phyloP scores from a whole-genome alignment of 2,329 filamentous ascomycete species.

The Hypoxylon sp. region DNA sequence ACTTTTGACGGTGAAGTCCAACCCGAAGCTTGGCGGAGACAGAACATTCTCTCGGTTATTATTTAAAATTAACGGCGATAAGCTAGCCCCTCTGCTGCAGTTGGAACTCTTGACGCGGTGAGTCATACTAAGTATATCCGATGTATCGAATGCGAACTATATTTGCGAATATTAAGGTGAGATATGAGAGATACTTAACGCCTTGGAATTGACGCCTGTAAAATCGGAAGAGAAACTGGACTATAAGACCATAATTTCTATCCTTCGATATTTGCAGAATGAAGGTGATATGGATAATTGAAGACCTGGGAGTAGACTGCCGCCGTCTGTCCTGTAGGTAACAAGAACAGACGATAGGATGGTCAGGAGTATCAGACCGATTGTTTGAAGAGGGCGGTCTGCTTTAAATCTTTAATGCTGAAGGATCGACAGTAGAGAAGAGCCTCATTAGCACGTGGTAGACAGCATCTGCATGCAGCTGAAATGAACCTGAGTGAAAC shows the following conservation, averaged over 20 bases:
- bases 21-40: background rate
- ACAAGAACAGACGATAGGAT: background rate
- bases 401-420: constrained; percentile 7
- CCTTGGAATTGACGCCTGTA: constrained; percentile 4
- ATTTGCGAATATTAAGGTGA: background rate
- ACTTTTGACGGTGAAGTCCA: constrained; percentile 19
- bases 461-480: constrained; percentile 28
- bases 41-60: constrained; percentile 4
- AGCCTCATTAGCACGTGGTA: constrained; percentile 35
- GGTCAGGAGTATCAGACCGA: background rate
- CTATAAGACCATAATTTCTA: constrained; percentile 9
- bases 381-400: background rate
- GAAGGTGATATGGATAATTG: background rate
- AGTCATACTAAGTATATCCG: constrained; percentile 16
- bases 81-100: background rate
- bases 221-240: constrained; percentile 2
- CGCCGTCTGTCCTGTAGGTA: background rate
- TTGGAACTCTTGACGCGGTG: constrained; percentile 6
- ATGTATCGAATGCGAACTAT: background rate
- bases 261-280: background rate
- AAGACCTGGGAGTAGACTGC: background rate
- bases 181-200: background rate
- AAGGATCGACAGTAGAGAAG: constrained; percentile 21
- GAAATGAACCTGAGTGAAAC: constrained; percentile 11
- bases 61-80: background rate